A percentile compares a stretch with the other conserved stretches of the same genome.
Evolutionary conservation across 2,329 filamentous ascomycete genomes (phyloP).

Genomic region (Lachnellula occidentalis): DNA sequence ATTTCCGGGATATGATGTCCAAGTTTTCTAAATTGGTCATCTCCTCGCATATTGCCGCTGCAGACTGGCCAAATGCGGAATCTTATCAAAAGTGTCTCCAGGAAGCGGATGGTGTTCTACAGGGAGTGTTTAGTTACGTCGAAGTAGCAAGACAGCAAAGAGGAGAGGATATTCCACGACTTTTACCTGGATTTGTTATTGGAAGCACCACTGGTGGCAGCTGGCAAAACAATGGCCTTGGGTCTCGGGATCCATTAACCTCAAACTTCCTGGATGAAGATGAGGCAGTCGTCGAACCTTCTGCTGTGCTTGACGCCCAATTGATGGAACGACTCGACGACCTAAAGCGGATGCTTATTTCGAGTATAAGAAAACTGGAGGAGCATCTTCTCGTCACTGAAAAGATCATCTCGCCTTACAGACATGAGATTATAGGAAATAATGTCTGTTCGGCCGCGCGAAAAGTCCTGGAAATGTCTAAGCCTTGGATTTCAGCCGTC

Average conservation of each 20-base stretch:
- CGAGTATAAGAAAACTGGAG: slow-evolving; percentile 80
- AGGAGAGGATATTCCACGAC: slow-evolving; percentile 86
- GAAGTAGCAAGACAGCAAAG: slow-evolving; percentile 91
- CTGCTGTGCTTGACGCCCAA: slow-evolving; percentile 66
- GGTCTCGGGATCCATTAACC: slow-evolving; percentile 63
- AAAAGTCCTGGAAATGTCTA: slow-evolving; percentile 81
- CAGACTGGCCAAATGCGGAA: slow-evolving; percentile 91
- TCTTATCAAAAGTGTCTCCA: slow-evolving; percentile 92
- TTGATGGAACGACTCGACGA: slow-evolving; percentile 82
- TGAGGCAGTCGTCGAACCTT: slow-evolving; percentile 67
- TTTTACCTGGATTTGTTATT: slow-evolving; percentile 88
- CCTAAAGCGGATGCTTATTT: slow-evolving; percentile 76
- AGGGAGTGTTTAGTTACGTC: slow-evolving; percentile 93
- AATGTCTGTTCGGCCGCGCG: slow-evolving; percentile 72
- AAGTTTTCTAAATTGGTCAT: slow-evolving; percentile 99
- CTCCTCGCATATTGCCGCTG: slow-evolving; percentile 93
- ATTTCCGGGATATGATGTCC: slow-evolving; percentile 99
- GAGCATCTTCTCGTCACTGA: slow-evolving; percentile 73
- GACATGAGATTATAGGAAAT: slow-evolving; percentile 76
- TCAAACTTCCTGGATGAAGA: slow-evolving; percentile 85
- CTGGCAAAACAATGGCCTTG: slow-evolving; percentile 72
- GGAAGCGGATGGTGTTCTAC: slow-evolving; percentile 92
- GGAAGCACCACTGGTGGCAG: slow-evolving; percentile 78
- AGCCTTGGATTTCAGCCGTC: slow-evolving; percentile 81
- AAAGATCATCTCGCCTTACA: slow-evolving; percentile 73